phyloP scores from a whole-genome alignment of 2,329 filamentous ascomycete genomes.

The Graphilbum fragrans region DNA sequence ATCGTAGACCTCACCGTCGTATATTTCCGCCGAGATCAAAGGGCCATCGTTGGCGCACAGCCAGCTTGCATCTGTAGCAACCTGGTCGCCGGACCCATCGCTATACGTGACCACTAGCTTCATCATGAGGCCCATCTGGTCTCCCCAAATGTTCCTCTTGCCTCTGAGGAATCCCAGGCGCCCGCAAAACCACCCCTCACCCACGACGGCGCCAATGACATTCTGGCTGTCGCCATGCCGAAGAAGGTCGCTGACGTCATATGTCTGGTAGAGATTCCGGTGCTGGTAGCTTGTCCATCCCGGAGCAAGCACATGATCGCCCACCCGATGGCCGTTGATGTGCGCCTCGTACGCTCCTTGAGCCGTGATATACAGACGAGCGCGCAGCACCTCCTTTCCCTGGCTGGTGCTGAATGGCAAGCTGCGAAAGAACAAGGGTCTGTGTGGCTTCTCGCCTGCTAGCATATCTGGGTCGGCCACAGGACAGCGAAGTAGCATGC shows the following conservation, averaged over 20 bases:
- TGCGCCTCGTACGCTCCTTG: slow-evolving; percentile 20
- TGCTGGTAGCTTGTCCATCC: slow-evolving; percentile 28
- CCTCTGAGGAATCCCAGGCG: slow-evolving; percentile 15
- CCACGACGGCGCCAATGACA: slow-evolving; percentile 24
- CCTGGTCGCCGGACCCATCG: no score
- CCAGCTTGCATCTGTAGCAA: not conserved
- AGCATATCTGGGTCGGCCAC: no score
- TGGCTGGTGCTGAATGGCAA: no score
- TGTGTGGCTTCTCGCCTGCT: no score
- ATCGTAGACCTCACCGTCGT: slow-evolving; percentile 41
- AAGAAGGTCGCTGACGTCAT: slow-evolving; percentile 24
- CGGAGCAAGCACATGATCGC: slow-evolving; percentile 21
- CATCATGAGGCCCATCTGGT: slow-evolving; percentile 24
- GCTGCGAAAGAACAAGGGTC: no score
- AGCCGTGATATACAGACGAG: slow-evolving; percentile 21
- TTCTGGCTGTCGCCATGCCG: slow-evolving; percentile 8
- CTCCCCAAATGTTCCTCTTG: slow-evolving; percentile 23
- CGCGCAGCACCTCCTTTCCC: no score
- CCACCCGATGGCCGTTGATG: slow-evolving; percentile 21
- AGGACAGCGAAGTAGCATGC: no score
- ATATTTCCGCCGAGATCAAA: slow-evolving; percentile 28
- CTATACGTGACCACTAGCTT: slow-evolving; percentile 26
- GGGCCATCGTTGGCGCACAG: slow-evolving; percentile 13
- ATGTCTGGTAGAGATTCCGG: slow-evolving; percentile 27
- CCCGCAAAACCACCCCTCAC: slow-evolving; percentile 31